A percentile compares a stretch with the other conserved stretches of the same genome.
Conservation (phyloP, 371 early-diverging fungal species). For the Mucor sp. region DNA sequence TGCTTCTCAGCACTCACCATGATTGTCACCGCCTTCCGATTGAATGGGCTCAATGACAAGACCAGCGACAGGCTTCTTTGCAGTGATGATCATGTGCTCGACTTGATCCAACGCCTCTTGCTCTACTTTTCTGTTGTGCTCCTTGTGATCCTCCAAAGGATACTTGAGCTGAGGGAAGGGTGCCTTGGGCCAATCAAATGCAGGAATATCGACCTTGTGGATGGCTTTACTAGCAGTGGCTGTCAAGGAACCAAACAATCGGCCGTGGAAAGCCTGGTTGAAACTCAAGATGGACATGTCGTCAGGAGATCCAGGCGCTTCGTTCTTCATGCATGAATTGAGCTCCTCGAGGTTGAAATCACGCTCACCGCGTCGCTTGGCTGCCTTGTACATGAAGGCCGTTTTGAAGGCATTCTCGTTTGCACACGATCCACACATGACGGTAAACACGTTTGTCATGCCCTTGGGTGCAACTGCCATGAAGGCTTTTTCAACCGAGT, state of each 20-base stretch:
- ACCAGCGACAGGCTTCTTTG: conserved; percentile 66
- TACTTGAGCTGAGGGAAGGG: conserved; percentile 68
- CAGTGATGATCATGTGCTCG: conserved; percentile 52
- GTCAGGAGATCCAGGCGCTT: conserved; percentile 70
- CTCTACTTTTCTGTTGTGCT: conserved; percentile 61
- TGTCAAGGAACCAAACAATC: conserved; percentile 73
- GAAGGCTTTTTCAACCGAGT: conserved; percentile 63
- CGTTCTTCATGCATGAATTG: conserved; percentile 66
- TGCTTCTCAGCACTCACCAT: conserved; percentile 27
- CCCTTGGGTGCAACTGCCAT: conserved; percentile 73
- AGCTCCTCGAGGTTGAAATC: conserved; percentile 54
- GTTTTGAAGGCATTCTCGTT: conserved; percentile 82
- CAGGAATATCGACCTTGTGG: conserved; percentile 76
- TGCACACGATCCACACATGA: conserved; percentile 77
- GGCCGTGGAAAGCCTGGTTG: conserved; percentile 70
- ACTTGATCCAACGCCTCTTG: conserved; percentile 52
- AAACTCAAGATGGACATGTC: conserved; percentile 73
- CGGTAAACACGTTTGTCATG: conserved; percentile 74
- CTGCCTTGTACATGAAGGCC: conserved; percentile 74
- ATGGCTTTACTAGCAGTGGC: conserved; percentile 73
- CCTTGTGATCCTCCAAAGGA: conserved; percentile 58
- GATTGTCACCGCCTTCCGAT: conserved; percentile 85
- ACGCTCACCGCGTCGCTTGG: conserved; percentile 53
- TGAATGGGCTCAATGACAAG: conserved; percentile 84
- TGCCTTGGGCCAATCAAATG: conserved; percentile 69